Evolutionary conservation across 164 flowering plant species (phyloP).

Genomic region (Magnolia officinalis): DNA sequence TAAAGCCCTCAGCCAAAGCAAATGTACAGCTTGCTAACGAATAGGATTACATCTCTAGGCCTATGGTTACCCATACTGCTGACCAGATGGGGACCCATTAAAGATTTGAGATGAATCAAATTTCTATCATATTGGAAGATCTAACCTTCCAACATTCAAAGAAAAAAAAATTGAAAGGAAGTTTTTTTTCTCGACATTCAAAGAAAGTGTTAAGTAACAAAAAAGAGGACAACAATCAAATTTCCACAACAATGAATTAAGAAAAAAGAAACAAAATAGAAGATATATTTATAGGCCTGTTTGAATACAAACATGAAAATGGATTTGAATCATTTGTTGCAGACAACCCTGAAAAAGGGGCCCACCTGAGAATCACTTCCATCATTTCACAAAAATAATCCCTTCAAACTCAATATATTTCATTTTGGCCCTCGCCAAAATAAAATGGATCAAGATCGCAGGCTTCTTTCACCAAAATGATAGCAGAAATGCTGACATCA

Average conservation of each 20-base stretch:
- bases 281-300: background rate
- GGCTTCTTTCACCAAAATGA: background rate
- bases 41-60: too few species aligned
- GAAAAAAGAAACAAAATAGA: background rate
- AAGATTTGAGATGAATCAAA: too few species aligned
- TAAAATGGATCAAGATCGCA: background rate
- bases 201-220: too few species aligned
- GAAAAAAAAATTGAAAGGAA: too few species aligned
- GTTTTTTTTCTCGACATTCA: background rate
- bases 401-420: too few species aligned
- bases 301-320: background rate
- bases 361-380: background rate
- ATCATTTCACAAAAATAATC: background rate
- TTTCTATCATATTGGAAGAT: background rate
- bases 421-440: background rate
- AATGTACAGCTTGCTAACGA: too few species aligned
- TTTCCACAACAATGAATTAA: background rate
- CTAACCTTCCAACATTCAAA: background rate
- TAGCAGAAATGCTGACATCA: too few species aligned
- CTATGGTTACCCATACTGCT: too few species aligned
- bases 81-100: too few species aligned
- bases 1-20: too few species aligned
- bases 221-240: background rate
- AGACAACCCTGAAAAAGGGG: background rate
- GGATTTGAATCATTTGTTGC: background rate